Conservation (phyloP, 2,329 filamentous ascomycete species). For the Neofusicoccum cordaticola region DNA sequence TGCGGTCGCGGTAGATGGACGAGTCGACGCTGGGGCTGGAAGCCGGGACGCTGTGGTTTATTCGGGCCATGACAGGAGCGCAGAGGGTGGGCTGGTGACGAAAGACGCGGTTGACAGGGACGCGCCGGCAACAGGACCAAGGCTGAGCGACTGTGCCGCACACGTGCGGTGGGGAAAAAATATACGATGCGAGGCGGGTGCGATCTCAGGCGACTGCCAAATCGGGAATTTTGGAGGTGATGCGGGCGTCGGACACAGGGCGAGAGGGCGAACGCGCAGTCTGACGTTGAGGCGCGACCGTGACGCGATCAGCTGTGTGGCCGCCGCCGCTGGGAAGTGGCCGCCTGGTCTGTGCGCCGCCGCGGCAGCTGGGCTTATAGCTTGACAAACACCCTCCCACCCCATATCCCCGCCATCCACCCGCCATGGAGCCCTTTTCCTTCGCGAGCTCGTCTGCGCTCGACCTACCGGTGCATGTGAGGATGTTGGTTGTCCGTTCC, state of each 20-base stretch:
- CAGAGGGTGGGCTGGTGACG: not conserved
- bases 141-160: not conserved
- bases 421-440: conserved; percentile 85
- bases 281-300: conserved; percentile 10
- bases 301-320: conserved; percentile 13
- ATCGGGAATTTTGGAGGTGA: not conserved
- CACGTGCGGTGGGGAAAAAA: not conserved
- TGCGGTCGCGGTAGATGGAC: conserved; percentile 38
- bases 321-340: not conserved
- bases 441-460: conserved; percentile 88
- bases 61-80: conserved; percentile 32
- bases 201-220: not conserved
- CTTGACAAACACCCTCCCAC: not conserved
- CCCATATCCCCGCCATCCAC: not conserved
- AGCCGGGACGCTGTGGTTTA: conserved; percentile 33
- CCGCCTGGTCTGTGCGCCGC: not conserved
- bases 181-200: not conserved
- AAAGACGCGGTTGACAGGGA: not conserved
- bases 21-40: conserved; percentile 29
- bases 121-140: not conserved
- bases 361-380: not conserved
- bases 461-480: conserved; percentile 65
- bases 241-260: not conserved
- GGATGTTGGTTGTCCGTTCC: conserved; percentile 53
- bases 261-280: not conserved